Base-by-base conservation (phyloP, 768 basidiomycete species). In the Termitomyces sp. region DNA sequence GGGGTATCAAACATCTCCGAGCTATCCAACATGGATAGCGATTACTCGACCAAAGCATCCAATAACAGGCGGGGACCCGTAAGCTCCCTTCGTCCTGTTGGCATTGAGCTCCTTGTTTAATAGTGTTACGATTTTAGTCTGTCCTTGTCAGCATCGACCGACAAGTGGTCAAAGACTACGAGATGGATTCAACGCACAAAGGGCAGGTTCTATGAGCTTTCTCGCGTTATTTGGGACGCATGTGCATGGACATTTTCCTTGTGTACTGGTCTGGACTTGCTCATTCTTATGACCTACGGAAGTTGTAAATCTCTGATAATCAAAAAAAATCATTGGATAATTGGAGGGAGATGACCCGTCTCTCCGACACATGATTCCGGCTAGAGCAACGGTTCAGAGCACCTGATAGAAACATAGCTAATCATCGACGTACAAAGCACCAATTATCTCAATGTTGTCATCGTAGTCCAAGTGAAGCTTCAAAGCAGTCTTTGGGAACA, bases 1-100 rank as follows among this genome's bases (percentile, higher is more conserved):
- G 66, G 48, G 40, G 31, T 61, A 12, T 58, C 61, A 20, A 57
- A 59, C 47, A 25, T 65, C 45, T 61, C 56, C 44, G 20, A 40
- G 23, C 50, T 50, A 13, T 58, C 54, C 40, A 36, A 43, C 40
- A 25, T 40, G 29, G 49, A 48, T 22, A 49, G 23, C n/a, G 48
- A 49, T 38, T 49, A n/a, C 23, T 36, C 35, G 16, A 25, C 23
- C 39, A 51, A 51, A 41, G 29, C 39, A 18, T 49, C 35, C 16
- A 33, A 25, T 25, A 49, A n/a, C 35, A 49, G 48, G 18, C 48
- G 23, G 5, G 48, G 48, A n/a, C 48, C 48, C 7, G 48, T 49
- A 49, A 49, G 48, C 11, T 7, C n/a, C 35, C 16, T 25, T 12
- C 9, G n/a, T 49, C 13, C n/a, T 18, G 23, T 25, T 38, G 2